Percentiles rank a stretch among this genome's conserved stretches.
Evolutionary conservation across 2,329 filamentous ascomycete species (phyloP).

Genomic region (Penicillium sp.): DNA sequence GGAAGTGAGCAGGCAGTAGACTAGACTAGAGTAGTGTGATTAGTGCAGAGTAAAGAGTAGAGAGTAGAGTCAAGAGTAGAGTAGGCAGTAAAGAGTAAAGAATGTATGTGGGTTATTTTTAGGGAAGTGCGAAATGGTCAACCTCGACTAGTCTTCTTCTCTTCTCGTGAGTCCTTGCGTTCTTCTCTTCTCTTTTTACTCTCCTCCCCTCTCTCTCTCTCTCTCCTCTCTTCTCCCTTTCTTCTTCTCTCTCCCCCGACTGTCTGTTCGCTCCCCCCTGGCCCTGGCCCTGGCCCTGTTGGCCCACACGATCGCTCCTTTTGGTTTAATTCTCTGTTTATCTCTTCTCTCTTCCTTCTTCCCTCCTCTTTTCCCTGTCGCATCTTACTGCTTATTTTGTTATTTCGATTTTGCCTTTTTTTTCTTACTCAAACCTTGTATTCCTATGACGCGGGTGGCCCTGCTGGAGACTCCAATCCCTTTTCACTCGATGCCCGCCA

Average conservation of each 20-base stretch:
- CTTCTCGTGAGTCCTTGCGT: no score
- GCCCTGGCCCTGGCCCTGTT: not conserved
- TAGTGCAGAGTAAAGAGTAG: not conserved
- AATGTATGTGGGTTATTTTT: conserved; percentile 19
- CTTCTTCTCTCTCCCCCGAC: conserved; percentile 16
- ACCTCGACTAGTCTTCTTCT: no score
- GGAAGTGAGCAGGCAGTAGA: not conserved
- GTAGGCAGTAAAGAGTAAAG: not conserved
- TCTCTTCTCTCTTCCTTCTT: conserved; percentile 10
- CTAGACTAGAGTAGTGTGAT: not conserved
- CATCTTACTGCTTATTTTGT: not conserved
- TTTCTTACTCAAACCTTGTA: not conserved
- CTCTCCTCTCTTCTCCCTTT: not conserved
- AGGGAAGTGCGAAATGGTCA: conserved; percentile 3
- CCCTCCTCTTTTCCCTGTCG: not conserved
- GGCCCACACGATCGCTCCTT: conserved; percentile 12
- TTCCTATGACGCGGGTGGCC: conserved; percentile 20
- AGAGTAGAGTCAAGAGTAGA: not conserved
- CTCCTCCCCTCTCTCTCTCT: not conserved
- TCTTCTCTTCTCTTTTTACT: not conserved
- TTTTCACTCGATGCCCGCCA: conserved; percentile 31
- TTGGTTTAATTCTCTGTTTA: not conserved
- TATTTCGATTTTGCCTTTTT: not conserved
- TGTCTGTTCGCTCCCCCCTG: conserved; percentile 4
- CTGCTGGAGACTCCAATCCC: not conserved